These are phyloP conservation scores for Penicillium vulpinum DNA, from an alignment of 2,329 filamentous ascomycete genomes.

Conservation along the genomic window DNA sequence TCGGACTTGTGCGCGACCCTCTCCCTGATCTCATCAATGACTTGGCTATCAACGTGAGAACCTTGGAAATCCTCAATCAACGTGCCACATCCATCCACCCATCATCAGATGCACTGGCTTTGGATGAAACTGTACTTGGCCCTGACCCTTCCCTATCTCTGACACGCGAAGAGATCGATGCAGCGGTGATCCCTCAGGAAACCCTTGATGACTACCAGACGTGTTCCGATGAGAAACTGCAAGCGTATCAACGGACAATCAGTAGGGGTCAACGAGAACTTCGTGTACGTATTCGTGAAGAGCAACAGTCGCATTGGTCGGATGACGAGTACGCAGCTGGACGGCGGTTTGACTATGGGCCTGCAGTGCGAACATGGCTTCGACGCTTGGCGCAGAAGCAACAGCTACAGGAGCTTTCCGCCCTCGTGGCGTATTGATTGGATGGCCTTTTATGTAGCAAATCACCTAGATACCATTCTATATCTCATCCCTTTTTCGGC, in stretches of 20 bases:
- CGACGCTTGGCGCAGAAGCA: conserved; percentile 67
- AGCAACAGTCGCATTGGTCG: conserved; percentile 38
- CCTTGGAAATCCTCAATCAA: conserved; percentile 42
- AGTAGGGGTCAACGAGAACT: conserved; percentile 34
- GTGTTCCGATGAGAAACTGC: conserved; percentile 32
- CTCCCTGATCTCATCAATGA: conserved; percentile 49
- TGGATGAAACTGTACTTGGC: conserved; percentile 29
- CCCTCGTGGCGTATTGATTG: conserved; percentile 25
- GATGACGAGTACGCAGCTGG: conserved; percentile 46
- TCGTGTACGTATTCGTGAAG: conserved; percentile 40
- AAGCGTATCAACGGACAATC: conserved; percentile 31
- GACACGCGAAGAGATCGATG: conserved; percentile 35
- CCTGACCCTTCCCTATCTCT: conserved; percentile 42
- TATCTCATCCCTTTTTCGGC: not conserved
- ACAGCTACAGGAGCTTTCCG: conserved; percentile 47
- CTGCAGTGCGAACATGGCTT: conserved; percentile 68
- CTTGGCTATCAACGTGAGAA: conserved; percentile 49
- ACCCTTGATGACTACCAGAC: conserved; percentile 25
- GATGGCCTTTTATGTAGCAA: not conserved
- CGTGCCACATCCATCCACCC: conserved; percentile 16
- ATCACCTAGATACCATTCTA: too few species aligned
- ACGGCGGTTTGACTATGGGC: conserved; percentile 63
- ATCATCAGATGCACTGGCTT: conserved; percentile 1
- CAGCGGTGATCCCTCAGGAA: conserved; percentile 27
- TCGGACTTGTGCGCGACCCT: conserved; percentile 71